These are phyloP conservation scores for Erysimum cheiranthoides DNA, from an alignment of 345 rosid species.

Conservation along the genomic window DNA sequence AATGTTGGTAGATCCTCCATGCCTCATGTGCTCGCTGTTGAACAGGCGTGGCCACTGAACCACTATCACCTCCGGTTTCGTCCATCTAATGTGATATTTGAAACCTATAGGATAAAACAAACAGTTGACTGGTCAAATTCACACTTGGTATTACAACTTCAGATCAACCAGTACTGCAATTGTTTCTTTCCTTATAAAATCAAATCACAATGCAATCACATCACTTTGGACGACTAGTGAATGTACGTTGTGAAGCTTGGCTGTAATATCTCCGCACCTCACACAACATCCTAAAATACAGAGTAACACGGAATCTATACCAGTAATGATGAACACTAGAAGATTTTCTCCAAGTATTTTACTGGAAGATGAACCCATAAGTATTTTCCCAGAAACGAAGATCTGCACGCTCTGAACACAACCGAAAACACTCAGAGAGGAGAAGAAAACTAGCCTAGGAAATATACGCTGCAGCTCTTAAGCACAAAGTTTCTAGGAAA, in stretches of 20 bases:
- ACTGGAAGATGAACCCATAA: background rate
- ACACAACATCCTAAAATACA: background rate
- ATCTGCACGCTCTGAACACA: constrained; percentile 11
- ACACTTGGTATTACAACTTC: background rate
- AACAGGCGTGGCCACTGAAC: constrained; percentile 63
- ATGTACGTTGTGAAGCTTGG: background rate
- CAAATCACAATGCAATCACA: background rate
- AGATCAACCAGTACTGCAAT: background rate
- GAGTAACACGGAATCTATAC: background rate
- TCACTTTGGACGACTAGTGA: background rate
- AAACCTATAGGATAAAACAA: constrained; percentile 42
- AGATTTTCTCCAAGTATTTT: background rate
- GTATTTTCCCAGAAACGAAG: constrained; percentile 1
- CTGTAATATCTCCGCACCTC: constrained; percentile 6
- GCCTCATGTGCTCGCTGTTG: constrained; percentile 70
- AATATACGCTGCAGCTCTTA: constrained; percentile 3
- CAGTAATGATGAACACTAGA: background rate
- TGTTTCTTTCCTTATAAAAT: background rate
- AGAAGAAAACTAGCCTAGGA: background rate
- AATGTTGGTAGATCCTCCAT: constrained; percentile 86
- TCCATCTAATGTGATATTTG: constrained; percentile 61
- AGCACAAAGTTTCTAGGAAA: background rate
- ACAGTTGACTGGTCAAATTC: constrained; percentile 26
- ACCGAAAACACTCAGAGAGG: background rate
- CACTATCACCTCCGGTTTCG: constrained; percentile 69